Base-by-base conservation (phyloP, 768 basidiomycete species). In the Lepiota venenata region DNA sequence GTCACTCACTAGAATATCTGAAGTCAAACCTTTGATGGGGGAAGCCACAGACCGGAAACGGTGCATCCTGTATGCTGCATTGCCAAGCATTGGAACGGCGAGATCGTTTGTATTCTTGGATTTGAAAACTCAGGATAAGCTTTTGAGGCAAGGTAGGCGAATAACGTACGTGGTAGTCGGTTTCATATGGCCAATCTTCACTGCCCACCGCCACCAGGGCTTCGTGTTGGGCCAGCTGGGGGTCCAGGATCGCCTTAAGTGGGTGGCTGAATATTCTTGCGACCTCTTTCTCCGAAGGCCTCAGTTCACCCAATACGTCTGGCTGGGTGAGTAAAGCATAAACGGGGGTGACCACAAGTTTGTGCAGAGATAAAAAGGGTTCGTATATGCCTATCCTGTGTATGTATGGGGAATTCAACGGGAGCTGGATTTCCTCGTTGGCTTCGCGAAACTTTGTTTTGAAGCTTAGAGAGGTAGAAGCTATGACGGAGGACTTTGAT, bases 11-110 rank as follows among this genome's bases (percentile, higher is more conserved):
- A 95, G 70, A 12, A 95, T 88, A 58, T 92, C 88, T 1, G 89
- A 76, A 1, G 92, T 94, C 2, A 95, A 67, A 0, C 93, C 93
- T 66, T 91, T 92, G 54, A 95, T 78, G 0, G 92, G 84, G 15
- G 91, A 92, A 0, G 86, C 86, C 0, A 75, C 76, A 2, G 87
- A 85, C 35, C 90, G 80, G 61, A 96, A 87, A 7, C 93, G 84
- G 64, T 95, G 91, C 82, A 91, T 85, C 15, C 93, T 81, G 60
- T 93, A 94, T 0, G 70, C 59, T 8, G 75, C 73, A 36, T 76
- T 71, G 32, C 74, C 77, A 8, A 85, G 67, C 69, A 80, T 75
- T 1, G 73, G 63, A 1, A 80, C 66, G 35, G 66, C 56, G 8
- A 74, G 65, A 62, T 91, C 89, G 2, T 74, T 79, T 4, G 74